These are phyloP conservation scores for Mycosphaerelloides madeirae DNA, from an alignment of 2,329 filamentous ascomycete genomes.

Conservation along the genomic window DNA sequence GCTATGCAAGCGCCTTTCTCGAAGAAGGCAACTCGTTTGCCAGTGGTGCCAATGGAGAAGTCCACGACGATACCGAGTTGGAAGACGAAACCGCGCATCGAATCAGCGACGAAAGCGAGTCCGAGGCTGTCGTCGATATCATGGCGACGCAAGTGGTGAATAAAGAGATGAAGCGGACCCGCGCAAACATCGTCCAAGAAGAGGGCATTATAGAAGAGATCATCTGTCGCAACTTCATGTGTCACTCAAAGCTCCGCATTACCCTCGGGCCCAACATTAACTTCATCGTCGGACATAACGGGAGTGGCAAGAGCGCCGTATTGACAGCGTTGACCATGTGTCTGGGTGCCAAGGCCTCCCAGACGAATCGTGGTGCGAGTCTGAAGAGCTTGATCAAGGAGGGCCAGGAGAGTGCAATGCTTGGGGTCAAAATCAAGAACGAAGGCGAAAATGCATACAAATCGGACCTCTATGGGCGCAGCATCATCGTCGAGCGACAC, in stretches of 20 bases:
- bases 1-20: constrained; percentile 6
- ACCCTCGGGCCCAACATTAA: constrained; percentile 92
- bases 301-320: constrained; percentile 94
- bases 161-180: constrained; percentile 22
- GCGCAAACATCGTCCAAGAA: constrained; percentile 69
- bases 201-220: constrained; percentile 85
- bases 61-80: constrained; percentile 4
- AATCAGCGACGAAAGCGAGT: constrained; percentile 13
- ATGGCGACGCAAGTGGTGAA: constrained; percentile 30
- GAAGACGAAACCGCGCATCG: constrained; percentile 2
- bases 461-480: constrained; percentile 73
- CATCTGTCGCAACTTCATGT: constrained; percentile 93
- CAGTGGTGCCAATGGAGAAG: constrained; percentile 5
- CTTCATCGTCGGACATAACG: constrained; percentile 96
- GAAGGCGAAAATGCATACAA: constrained; percentile 79
- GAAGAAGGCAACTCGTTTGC: constrained; percentile 4
- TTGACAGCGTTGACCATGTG: constrained; percentile 90
- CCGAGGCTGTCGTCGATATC: constrained; percentile 28
- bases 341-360: constrained; percentile 87
- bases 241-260: constrained; percentile 75
- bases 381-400: constrained; percentile 89
- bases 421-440: constrained; percentile 88
- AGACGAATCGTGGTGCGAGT: constrained; percentile 86
- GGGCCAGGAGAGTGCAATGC: constrained; percentile 66
- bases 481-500: constrained; percentile 84